Conservation (phyloP, 2,329 filamentous ascomycete species). For the Aspergillus ochraceus region DNA sequence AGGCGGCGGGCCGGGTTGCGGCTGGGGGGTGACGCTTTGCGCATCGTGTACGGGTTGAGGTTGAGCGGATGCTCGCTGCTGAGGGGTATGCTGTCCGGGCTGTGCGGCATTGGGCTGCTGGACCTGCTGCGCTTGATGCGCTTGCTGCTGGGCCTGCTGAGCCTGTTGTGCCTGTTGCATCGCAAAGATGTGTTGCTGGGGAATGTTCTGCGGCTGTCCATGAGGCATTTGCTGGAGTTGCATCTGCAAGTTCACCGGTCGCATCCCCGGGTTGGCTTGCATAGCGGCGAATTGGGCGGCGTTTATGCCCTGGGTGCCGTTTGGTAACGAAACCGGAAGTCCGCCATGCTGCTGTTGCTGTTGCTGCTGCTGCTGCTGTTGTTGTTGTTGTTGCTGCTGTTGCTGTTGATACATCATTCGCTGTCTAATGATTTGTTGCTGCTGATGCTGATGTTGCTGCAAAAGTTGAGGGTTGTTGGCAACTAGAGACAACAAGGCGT, state of each 20-base stretch:
- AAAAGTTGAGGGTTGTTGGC: slow-evolving; percentile 47
- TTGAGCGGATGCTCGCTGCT: slow-evolving; percentile 42
- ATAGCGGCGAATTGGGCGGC: slow-evolving; percentile 46
- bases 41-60: slow-evolving; percentile 44
- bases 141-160: slow-evolving; percentile 33
- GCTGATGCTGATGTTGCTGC: slow-evolving; percentile 41
- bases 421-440: slow-evolving; percentile 37
- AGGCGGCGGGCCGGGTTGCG: slow-evolving; percentile 42
- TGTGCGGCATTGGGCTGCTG: slow-evolving; percentile 33
- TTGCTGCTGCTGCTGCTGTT: slow-evolving; percentile 35
- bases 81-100: slow-evolving; percentile 41
- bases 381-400: slow-evolving; percentile 32
- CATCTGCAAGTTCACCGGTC: slow-evolving; percentile 39
- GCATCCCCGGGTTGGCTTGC: slow-evolving; percentile 43
- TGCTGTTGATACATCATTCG: slow-evolving; percentile 33
- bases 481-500: slow-evolving; percentile 24
- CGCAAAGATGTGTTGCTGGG: slow-evolving; percentile 41
- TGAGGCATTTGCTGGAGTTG: slow-evolving; percentile 45
- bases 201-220: slow-evolving; percentile 43
- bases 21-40: slow-evolving; percentile 44
- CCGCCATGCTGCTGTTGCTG: slow-evolving; percentile 37
- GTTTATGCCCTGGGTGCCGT: slow-evolving; percentile 41
- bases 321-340: slow-evolving; percentile 42
- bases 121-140: slow-evolving; percentile 29
- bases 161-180: slow-evolving; percentile 32